These are phyloP conservation scores for Panaeolus papilionaceus DNA, from an alignment of 768 basidiomycete genomes.

Conservation along the genomic window DNA sequence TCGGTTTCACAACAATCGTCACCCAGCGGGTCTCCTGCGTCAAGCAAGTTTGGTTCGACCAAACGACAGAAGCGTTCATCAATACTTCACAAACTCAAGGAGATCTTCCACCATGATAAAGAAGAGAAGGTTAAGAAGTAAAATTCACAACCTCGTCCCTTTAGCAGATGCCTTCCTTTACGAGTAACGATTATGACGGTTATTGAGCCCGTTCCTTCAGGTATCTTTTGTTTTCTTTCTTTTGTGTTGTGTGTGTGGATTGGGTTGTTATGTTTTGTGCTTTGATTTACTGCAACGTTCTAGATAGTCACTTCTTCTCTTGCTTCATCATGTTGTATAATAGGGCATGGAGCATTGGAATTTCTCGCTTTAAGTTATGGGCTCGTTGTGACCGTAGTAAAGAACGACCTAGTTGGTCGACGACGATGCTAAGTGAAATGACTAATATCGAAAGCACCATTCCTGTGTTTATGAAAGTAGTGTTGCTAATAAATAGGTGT, in stretches of 20 bases:
- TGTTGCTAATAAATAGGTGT: no score
- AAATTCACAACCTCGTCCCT: conserved; percentile 13
- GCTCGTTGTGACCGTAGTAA: no score
- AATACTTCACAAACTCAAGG: conserved; percentile 58
- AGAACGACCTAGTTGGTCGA: no score
- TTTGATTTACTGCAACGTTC: neutral
- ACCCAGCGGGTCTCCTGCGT: conserved; percentile 27
- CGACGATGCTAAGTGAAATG: no score
- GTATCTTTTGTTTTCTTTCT: neutral
- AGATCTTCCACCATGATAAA: conserved; percentile 54
- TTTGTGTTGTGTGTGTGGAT: neutral
- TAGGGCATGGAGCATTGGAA: neutral
- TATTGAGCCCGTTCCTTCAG: neutral
- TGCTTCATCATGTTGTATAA: neutral
- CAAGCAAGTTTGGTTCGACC: conserved; percentile 43
- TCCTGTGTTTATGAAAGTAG: no score
- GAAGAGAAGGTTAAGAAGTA: conserved; percentile 44
- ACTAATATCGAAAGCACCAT: no score
- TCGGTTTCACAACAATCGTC: conserved; percentile 24
- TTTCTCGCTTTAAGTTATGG: neutral
- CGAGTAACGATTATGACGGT: neutral
- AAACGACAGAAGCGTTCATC: conserved; percentile 57
- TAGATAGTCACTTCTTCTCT: neutral
- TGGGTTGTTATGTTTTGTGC: neutral
- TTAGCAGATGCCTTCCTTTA: neutral